Percentiles rank a stretch among this genome's conserved stretches.
Evolutionary conservation across 129 eudicot species (phyloP).

Genomic region (Sambucus nigra): DNA sequence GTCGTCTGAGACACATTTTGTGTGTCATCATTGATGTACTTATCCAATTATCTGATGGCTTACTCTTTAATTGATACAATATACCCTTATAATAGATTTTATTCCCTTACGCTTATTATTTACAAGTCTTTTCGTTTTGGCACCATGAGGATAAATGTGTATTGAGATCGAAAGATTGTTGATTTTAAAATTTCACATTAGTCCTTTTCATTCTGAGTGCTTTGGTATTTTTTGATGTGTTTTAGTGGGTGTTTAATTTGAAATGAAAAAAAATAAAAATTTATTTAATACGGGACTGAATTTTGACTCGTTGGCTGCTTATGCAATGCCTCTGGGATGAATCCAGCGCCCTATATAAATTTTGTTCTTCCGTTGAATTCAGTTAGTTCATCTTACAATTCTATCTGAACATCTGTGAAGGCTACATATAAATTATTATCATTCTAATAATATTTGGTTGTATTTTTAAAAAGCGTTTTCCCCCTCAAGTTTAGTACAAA

Average conservation of each 20-base stretch:
- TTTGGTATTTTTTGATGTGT: background rate
- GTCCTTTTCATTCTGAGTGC: slow-evolving; percentile 36
- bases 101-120: background rate
- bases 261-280: background rate
- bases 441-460: too few species aligned
- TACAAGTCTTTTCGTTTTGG: background rate
- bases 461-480: too few species aligned
- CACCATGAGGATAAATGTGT: slow-evolving; percentile 20
- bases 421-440: too few species aligned
- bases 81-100: background rate
- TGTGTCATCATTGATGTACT: slow-evolving; percentile 35
- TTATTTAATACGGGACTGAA: slow-evolving; percentile 21
- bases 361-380: slow-evolving; percentile 6
- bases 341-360: slow-evolving; percentile 30
- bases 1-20: slow-evolving; percentile 53
- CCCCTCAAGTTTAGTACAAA: too few species aligned
- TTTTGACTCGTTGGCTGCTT: slow-evolving; percentile 25
- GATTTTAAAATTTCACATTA: slow-evolving; percentile 6
- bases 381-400: background rate
- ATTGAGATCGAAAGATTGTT: slow-evolving; percentile 25
- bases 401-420: slow-evolving; percentile 15
- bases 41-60: slow-evolving; percentile 23
- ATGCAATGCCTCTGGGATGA: slow-evolving; percentile 28
- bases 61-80: too few species aligned
- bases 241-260: background rate